Conservation (phyloP, 768 basidiomycete species). For the Brasilioporus rufonigricans region DNA sequence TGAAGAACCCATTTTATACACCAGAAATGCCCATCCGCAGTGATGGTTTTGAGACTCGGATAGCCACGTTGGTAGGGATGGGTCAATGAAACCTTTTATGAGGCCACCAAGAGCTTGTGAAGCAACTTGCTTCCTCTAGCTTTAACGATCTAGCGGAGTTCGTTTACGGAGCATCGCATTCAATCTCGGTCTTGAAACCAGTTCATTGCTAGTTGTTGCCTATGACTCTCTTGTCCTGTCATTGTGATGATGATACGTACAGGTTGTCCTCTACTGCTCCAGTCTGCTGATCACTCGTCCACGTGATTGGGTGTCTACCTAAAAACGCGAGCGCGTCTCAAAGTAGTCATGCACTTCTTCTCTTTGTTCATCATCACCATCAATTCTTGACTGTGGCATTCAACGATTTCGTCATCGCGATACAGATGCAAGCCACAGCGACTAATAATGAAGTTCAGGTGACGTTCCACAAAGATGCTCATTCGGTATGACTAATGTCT, state of each 20-base stretch:
- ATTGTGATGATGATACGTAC: too few relatives aligned
- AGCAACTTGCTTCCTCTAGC: neutral
- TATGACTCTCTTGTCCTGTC: too few relatives aligned
- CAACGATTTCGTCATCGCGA: constrained; percentile 1
- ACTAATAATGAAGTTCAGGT: constrained; percentile 28
- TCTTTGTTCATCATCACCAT: neutral
- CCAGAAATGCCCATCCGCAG: constrained; percentile 99
- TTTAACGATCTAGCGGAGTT: too few relatives aligned
- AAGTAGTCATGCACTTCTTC: neutral
- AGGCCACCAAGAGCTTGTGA: neutral
- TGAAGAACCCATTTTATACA: constrained; percentile 99
- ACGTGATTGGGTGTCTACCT: constrained; percentile 21
- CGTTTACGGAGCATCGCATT: too few relatives aligned
- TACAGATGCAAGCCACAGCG: constrained; percentile 26
- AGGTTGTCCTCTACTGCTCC: too few relatives aligned
- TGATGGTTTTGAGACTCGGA: constrained; percentile 79
- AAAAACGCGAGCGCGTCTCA: constrained; percentile 18
- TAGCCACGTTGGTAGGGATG: constrained; percentile 56
- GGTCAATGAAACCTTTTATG: constrained; percentile 22
- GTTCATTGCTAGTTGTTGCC: too few relatives aligned
- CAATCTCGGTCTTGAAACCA: too few relatives aligned
- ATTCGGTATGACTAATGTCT: constrained; percentile 5
- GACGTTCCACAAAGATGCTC: neutral
- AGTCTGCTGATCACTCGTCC: neutral
- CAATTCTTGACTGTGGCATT: neutral